A percentile compares a stretch with the other conserved stretches of the same genome.
Conservation (phyloP, 1,139 yeast species). For the Scheffersomyces illinoinensis region DNA sequence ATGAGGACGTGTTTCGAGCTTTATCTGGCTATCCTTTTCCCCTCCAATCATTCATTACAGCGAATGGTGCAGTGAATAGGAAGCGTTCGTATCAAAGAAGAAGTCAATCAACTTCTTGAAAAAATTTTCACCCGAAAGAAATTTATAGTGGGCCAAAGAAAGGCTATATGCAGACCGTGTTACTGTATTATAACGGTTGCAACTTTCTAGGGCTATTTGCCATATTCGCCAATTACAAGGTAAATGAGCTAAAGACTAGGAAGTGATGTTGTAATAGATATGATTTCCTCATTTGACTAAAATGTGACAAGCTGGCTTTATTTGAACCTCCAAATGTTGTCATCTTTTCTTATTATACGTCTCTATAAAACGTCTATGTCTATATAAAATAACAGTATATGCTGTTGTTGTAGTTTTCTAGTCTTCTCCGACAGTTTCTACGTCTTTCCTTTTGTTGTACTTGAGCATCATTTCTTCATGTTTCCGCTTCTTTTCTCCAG, state of each 20-base stretch:
- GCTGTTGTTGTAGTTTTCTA: background rate
- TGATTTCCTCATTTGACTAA: background rate
- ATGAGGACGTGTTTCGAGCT: slow-evolving; percentile 40
- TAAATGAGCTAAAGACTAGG: background rate
- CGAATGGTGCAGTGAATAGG: slow-evolving; percentile 63
- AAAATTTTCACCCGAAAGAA: background rate
- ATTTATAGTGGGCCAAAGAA: background rate
- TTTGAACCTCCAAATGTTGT: background rate
- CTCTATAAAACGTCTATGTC: background rate
- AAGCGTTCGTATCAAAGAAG: slow-evolving; percentile 54
- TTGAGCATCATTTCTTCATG: slow-evolving; percentile 18
- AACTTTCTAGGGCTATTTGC: background rate
- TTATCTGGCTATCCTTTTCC: slow-evolving; percentile 44
- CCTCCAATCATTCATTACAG: slow-evolving; percentile 50
- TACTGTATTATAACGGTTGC: background rate
- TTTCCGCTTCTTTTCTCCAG: slow-evolving; percentile 16
- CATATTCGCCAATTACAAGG: background rate
- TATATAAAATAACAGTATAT: background rate
- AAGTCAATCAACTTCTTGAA: slow-evolving; percentile 10
- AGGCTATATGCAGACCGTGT: background rate
- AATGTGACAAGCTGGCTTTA: background rate
- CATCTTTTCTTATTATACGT: background rate
- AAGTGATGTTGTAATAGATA: background rate
- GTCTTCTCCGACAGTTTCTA: background rate
- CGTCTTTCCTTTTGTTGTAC: slow-evolving; percentile 3